Base-by-base conservation (phyloP, 768 basidiomycete genomes). In the Multifurca ochricompacta region DNA sequence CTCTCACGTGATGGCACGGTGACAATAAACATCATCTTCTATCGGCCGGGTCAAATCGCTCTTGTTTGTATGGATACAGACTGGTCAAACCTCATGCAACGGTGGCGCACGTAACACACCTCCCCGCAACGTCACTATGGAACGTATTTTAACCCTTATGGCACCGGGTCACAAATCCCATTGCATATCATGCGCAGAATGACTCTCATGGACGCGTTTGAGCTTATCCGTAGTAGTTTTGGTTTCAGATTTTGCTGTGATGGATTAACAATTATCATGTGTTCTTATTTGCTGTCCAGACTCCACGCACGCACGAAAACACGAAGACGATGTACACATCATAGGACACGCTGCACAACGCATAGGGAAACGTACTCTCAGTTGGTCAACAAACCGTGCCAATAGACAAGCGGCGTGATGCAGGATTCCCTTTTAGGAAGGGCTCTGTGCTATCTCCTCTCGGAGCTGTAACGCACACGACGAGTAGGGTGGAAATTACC, bases 401-500 rank as follows among this genome's bases (percentile, higher is more conserved):
- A 19, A 37, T 50, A 2, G 35, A 27, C 28, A 4, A 34, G 28
- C 31, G 32, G 23, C 16, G 31, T 46, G 31, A 19, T 37, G 23
- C 23, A 6, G 9, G 3, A 13, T 21, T 18, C 43, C 55, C 31
- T 35, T 25, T 39, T 31, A 6, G 42, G 13, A 14, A n/a, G 30
- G 18, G 14, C 34, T 30, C 21, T 49, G n/a, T 14, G 19, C 19
- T 56, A 51, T 52, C 50, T 36, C 55, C 55, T 51, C 55, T 47
- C 25, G 44, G 50, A 46, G 25, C 46, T 37, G 35, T 14, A 16
- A 18, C 48, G 47, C 36, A 30, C 18, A n/a, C 43, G 45, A 41
- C 32, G 16, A 27, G 25, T 14, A 52, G 55, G 45, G 50, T 52
- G 27, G 32, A 36, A 46, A 56, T 56, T 56, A 56, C 55, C 50